Evolutionary conservation across 2,329 filamentous ascomycete genomes (phyloP).

Genomic region (Lachnellula cervina): DNA sequence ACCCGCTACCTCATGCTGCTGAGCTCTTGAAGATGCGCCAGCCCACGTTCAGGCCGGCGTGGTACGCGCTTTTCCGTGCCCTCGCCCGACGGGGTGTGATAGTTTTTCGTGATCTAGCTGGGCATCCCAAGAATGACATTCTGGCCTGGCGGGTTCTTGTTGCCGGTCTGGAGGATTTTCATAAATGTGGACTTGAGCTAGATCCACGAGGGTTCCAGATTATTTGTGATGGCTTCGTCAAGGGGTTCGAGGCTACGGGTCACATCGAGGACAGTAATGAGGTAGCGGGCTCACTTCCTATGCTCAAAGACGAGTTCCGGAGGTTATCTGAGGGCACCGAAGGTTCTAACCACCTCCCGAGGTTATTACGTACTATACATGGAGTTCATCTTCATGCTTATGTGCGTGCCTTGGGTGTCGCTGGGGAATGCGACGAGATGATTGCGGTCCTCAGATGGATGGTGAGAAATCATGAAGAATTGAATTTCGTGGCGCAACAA

Average conservation of each 20-base stretch:
- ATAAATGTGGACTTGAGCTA: slow-evolving; percentile 24
- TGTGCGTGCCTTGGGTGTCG: slow-evolving; percentile 56
- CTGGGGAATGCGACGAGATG: slow-evolving; percentile 57
- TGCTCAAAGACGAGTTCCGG: slow-evolving; percentile 30
- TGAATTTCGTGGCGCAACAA: slow-evolving; percentile 15
- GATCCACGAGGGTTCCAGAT: slow-evolving; percentile 25
- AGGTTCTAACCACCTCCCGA: slow-evolving; percentile 16
- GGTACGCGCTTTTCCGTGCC: slow-evolving; percentile 39
- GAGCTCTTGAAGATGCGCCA: slow-evolving; percentile 17
- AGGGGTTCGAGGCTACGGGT: slow-evolving; percentile 21
- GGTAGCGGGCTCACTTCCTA: slow-evolving; percentile 13
- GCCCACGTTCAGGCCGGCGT: slow-evolving; percentile 32
- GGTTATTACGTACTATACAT: slow-evolving; percentile 40
- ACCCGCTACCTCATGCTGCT: slow-evolving; percentile 14
- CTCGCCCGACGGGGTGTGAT: slow-evolving; percentile 32
- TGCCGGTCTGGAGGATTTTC: slow-evolving; percentile 22
- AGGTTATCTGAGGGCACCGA: slow-evolving; percentile 19
- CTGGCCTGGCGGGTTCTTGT: slow-evolving; percentile 23
- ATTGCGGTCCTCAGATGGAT: slow-evolving; percentile 56
- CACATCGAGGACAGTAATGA: neutral
- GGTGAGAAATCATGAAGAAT: slow-evolving; percentile 40
- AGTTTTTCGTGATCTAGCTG: slow-evolving; percentile 13
- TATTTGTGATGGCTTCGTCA: slow-evolving; percentile 25
- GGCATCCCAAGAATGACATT: slow-evolving; percentile 21
- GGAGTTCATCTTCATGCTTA: slow-evolving; percentile 52